A percentile compares a stretch with the other conserved stretches of the same genome.
Conservation (phyloP, 306 rosid species). For the Quercus gilva region DNA sequence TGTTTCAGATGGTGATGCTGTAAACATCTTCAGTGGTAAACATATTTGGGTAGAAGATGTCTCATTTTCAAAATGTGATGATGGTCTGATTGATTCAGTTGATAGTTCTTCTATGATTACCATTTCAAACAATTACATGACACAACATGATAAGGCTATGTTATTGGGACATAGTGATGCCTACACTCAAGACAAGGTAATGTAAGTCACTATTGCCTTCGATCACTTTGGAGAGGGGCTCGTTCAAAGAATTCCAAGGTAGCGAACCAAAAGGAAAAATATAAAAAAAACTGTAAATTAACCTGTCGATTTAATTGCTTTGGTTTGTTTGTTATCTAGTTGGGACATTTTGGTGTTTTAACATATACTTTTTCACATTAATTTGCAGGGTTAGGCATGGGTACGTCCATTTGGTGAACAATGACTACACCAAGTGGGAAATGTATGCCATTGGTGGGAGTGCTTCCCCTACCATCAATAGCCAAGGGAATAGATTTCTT, state of each 20-base stretch:
- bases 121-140: slow-evolving; percentile 93
- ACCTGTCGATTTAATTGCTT: too few relatives aligned
- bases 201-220: slow-evolving; percentile 97
- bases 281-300: background rate
- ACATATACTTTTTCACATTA: background rate
- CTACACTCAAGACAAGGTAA: slow-evolving; percentile 78
- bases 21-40: slow-evolving; percentile 84
- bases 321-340: too few relatives aligned
- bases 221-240: slow-evolving; percentile 97
- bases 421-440: slow-evolving; percentile 99
- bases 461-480: slow-evolving; percentile 86
- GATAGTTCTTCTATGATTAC: slow-evolving; percentile 82
- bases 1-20: slow-evolving; percentile 85
- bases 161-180: slow-evolving; percentile 82
- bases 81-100: slow-evolving; percentile 80
- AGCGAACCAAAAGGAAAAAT: slow-evolving; percentile 3
- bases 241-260: slow-evolving; percentile 98
- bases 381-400: slow-evolving; percentile 82
- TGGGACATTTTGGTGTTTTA: slow-evolving; percentile 1
- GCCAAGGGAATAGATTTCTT: slow-evolving; percentile 87
- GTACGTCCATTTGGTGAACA: slow-evolving; percentile 95
- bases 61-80: slow-evolving; percentile 75
- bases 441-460: slow-evolving; percentile 99
- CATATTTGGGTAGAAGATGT: slow-evolving; percentile 93
- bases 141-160: slow-evolving; percentile 97